Base-by-base conservation (phyloP, 169 alveolate species). In the Plasmodium vinckei region DNA sequence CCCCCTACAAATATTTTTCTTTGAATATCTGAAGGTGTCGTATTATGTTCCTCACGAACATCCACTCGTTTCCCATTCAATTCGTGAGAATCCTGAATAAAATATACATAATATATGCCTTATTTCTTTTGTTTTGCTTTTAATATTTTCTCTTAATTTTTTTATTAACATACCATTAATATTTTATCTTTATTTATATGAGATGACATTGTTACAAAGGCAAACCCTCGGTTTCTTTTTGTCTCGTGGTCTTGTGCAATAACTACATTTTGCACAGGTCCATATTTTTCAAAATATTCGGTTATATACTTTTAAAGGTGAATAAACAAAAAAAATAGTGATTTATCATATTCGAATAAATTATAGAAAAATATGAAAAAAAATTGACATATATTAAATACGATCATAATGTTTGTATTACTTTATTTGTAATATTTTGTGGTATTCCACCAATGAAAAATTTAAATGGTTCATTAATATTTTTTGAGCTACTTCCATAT, bases 181-280 rank as follows among this genome's bases (percentile, higher is more conserved):
- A 75, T 75, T 49, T 47, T 63, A 57, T 75, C 88, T 63, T 51
- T 75, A 49, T 75, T 75, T 46, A 75, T 75, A 47, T 75, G 88
- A 17, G 88, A 75, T 47, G 75, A 63, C 88, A 75, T 75, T 23
- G 88, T 75, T n/a, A 75, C 88, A 56, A 75, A 75, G 49, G 88
- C 88, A 75, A 75, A 75, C 64, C 88, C 88, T 56, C 88, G 46
- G 67, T 75, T 75, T 39, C 88, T 75, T 56, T 75, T 75, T 39
- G 88, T 75, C 39, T 75, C 88, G 49, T 75, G 88, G 17, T 75
- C 88, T 75, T 75, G 88, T 15, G 88, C 88, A 13, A 75, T 75
- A 54, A 75, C 88, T 3, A 64, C 88, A 61, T 61, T 63, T 42
- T 75, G 77, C 60, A 75, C 88, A 39, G 88, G 25, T 25, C 88